Percentiles rank a stretch among this genome's conserved stretches.
Conservation (phyloP, 176 grass and related monocot genomes). For the Oryza officinalis region DNA sequence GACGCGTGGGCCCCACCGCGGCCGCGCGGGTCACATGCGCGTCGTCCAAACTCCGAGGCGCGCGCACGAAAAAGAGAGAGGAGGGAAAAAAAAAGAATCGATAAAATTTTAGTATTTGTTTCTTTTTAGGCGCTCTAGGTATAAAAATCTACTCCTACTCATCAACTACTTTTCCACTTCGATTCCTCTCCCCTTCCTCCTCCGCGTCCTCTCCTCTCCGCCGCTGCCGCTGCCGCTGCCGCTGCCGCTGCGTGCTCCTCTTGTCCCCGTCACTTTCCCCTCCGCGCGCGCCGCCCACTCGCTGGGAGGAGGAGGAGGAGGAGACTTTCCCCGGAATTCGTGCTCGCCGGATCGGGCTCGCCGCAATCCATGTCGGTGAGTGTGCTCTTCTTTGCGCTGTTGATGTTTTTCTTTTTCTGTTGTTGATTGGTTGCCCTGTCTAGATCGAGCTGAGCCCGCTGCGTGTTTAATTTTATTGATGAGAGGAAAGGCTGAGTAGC, state of each 20-base stretch:
- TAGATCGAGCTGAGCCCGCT: slow-evolving; percentile 22
- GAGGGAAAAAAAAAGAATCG: neutral
- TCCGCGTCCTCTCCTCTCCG: neutral
- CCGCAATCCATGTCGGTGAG: slow-evolving; percentile 65
- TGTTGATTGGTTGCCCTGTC: neutral
- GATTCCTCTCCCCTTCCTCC: slow-evolving; percentile 9
- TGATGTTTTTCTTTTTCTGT: neutral
- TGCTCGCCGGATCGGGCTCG: neutral
- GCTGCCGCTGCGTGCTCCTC: neutral
- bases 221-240: neutral
- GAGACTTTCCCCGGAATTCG: neutral
- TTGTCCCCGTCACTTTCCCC: slow-evolving; percentile 35
- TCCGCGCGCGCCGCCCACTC: neutral
- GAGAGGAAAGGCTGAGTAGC: neutral
- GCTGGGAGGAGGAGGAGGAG: neutral
- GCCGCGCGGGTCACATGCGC: slow-evolving; percentile 53
- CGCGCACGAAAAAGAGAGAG: neutral
- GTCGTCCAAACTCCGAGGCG: slow-evolving; percentile 20
- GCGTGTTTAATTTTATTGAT: neutral
- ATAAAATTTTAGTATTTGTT: neutral
- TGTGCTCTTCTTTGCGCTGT: neutral
- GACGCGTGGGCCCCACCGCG: slow-evolving; percentile 1
- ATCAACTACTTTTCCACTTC: slow-evolving; percentile 27
- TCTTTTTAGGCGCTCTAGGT: slow-evolving; percentile 13
- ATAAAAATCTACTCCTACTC: neutral